These are phyloP conservation scores for Gastrodia elata DNA, from an alignment of 106 monocot genomes.

Conservation along the genomic window DNA sequence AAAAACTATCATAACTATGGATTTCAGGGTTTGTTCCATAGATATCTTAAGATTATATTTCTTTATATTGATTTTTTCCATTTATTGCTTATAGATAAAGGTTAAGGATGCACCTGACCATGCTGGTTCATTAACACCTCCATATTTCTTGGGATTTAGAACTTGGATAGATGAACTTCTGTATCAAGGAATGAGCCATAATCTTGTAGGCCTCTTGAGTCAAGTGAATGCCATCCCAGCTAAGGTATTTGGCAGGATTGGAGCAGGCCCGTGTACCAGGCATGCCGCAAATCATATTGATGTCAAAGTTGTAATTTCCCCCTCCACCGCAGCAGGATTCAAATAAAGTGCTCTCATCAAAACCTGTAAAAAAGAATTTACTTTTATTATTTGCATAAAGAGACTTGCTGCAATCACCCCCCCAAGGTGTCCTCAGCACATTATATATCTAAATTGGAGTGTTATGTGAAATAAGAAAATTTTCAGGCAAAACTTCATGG, in stretches of 20 bases:
- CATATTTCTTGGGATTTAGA: background rate
- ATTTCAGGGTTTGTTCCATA: too few species aligned
- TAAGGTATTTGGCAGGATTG: constrained; percentile 22
- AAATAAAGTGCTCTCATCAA: constrained; percentile 14
- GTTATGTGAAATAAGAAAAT: too few species aligned
- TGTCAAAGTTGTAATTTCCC: constrained; percentile 30
- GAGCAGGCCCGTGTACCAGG: constrained; percentile 17
- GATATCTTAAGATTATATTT: too few species aligned
- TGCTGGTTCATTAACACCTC: background rate
- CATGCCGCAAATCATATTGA: constrained; percentile 20
- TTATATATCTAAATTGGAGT: too few species aligned
- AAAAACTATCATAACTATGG: too few species aligned
- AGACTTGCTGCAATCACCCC: too few species aligned
- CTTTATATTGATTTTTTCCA: too few species aligned
- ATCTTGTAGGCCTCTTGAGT: constrained; percentile 26
- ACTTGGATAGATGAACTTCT: background rate
- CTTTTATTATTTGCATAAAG: too few species aligned
- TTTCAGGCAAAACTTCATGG: too few species aligned
- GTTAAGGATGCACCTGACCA: background rate
- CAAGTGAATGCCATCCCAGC: constrained; percentile 45
- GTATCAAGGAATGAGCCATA: constrained; percentile 21
- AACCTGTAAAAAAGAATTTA: constrained; percentile 18
- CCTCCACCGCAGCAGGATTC: constrained; percentile 37
- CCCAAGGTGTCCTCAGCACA: too few species aligned
- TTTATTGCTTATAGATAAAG: too few species aligned